phyloP scores from a whole-genome alignment of 768 basidiomycete genomes.

The Boletus vermiculosoides region DNA sequence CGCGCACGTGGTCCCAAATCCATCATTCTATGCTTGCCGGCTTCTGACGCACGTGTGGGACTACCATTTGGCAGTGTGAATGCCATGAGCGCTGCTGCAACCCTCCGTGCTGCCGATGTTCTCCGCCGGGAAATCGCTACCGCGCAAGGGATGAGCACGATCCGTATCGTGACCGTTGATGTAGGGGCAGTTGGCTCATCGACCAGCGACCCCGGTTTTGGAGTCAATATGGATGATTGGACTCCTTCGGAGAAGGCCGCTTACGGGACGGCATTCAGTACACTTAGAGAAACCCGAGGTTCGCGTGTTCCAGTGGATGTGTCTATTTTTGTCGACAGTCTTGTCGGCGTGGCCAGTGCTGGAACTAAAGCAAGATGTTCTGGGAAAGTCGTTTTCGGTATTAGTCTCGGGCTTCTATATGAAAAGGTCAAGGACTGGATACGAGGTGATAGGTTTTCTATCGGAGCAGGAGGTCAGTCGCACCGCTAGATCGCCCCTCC shows the following conservation, averaged over 20 bases:
- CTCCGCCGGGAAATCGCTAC: constrained; percentile 71
- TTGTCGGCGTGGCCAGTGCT: constrained; percentile 59
- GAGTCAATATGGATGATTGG: constrained; percentile 66
- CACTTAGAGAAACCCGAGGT: constrained; percentile 42
- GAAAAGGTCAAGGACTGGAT: constrained; percentile 52
- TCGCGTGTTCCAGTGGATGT: constrained; percentile 56
- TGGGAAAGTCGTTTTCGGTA: constrained; percentile 41
- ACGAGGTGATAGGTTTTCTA: constrained; percentile 63
- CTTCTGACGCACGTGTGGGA: constrained; percentile 68
- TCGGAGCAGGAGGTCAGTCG: constrained; percentile 76
- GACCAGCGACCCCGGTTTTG: constrained; percentile 31
- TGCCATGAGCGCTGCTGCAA: constrained; percentile 76
- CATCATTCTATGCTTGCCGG: constrained; percentile 74
- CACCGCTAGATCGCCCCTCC: background rate
- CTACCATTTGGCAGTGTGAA: constrained; percentile 64
- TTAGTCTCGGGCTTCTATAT: constrained; percentile 42
- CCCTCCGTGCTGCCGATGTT: constrained; percentile 67
- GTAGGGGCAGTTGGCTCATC: constrained; percentile 54
- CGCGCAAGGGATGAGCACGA: constrained; percentile 58
- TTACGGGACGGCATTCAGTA: constrained; percentile 68
- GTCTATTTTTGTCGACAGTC: constrained; percentile 53
- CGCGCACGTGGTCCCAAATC: constrained; percentile 41
- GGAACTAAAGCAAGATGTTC: constrained; percentile 43
- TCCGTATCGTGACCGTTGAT: constrained; percentile 64
- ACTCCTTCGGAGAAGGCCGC: constrained; percentile 68